Base-by-base conservation (phyloP, 371 early-diverging fungal genomes). In the Entomophthora muscae region DNA sequence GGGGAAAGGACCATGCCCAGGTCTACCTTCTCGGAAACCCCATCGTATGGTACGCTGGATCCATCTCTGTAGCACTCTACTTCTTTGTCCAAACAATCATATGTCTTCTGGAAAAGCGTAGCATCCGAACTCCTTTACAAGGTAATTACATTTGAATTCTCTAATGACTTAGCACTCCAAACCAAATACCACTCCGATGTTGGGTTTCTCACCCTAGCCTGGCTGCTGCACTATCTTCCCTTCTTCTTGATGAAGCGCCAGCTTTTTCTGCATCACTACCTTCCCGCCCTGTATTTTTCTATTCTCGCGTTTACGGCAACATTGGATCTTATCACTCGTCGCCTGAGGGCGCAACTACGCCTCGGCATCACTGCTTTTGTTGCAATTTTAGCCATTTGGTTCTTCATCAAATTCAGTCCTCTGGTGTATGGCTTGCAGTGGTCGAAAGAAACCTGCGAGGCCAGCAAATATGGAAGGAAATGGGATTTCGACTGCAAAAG, bases 21-120 rank as follows among this genome's bases (percentile, higher is more conserved):
- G 84, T 99, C 67, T 95, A 98, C 67, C 78, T 99, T 61, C 69
- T 99, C 27, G 98, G 99, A n/a, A 99, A 99, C 71, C 97, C 99
- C 12, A 53, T 93, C 42, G 71, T 88, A 3, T 99, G 94, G 85
- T 97, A 93, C 85, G 53, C 80, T 17, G 75, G 86, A 5, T 79
- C 86, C 51, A 72, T 80, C 1, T 78, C 84, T n/a, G 70, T 88
- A 0, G 69, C 79, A 1, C 64, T 80, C 52, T 93, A 80, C 66
- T 69, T 75, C 0, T 74, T 77, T 1, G 66, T 89, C 54, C 84
- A 77, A 68, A 73, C 60, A 63, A 69, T 82, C 67, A 65, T 92
- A 69, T 74, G 82, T 65, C 17, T 85, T 65, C 74, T 83, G 67
- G 75, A 81, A 66, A 71, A 90, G 71, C 77, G 94, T 27, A 90